Percentiles rank a stretch among this genome's conserved stretches.
These are phyloP conservation scores for Colletotrichum cereale DNA, from an alignment of 2,329 filamentous ascomycete species.

Conservation along the genomic window DNA sequence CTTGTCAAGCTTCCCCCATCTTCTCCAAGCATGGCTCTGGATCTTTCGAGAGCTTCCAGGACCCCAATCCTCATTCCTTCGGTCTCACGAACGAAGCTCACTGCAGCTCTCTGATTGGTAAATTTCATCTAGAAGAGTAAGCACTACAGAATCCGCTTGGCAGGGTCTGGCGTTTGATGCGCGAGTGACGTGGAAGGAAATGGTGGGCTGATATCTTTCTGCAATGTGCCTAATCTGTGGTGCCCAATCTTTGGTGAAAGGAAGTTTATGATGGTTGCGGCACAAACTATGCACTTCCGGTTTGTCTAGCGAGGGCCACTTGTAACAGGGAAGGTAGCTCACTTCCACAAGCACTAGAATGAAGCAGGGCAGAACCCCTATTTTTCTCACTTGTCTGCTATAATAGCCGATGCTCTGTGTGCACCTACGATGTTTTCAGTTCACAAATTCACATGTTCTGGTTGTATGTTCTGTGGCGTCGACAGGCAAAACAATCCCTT, in stretches of 20 bases:
- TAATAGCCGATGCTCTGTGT: too few species aligned
- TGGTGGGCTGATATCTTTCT: neutral
- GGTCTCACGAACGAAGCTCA: neutral
- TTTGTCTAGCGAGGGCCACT: neutral
- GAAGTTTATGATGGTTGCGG: neutral
- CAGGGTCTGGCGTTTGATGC: neutral
- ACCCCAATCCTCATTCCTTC: neutral
- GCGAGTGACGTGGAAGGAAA: neutral
- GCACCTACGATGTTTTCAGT: neutral
- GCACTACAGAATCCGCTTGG: neutral
- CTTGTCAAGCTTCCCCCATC: neutral
- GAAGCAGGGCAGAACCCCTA: neutral
- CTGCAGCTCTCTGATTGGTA: neutral
- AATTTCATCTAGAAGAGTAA: neutral
- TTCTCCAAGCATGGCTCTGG: neutral
- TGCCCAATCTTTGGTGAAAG: neutral
- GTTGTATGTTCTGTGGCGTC: neutral
- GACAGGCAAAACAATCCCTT: neutral
- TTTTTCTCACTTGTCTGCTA: neutral
- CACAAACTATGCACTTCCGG: neutral
- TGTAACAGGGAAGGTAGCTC: too few species aligned
- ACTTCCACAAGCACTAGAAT: neutral
- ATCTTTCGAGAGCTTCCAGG: neutral
- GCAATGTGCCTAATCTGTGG: neutral
- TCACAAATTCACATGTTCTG: neutral